Base-by-base conservation (phyloP, 768 basidiomycete genomes). In the Dentipellis fragilis region DNA sequence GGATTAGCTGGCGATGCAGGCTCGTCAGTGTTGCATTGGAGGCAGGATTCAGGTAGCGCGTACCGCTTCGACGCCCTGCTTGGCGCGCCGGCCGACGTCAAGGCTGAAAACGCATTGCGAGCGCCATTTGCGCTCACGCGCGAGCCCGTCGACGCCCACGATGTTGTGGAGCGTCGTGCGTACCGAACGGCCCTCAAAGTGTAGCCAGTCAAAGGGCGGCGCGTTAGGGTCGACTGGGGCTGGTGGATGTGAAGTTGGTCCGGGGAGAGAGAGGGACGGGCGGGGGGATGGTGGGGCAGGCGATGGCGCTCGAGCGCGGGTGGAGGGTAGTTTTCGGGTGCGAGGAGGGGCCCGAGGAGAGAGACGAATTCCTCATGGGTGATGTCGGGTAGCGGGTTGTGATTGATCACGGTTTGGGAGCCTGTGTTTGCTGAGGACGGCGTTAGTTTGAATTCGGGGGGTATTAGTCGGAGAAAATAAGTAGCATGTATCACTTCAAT, bases 281-380 rank as follows among this genome's bases (percentile, higher is more conserved):
- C 61, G 54, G 22, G 54, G 60, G 29, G 64, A 48, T n/a, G 54
- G 48, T 22, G 55, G 49, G 49, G 68, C 39, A 3, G 55, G 56
- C 29, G 64, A 54, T 39, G 51, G 51, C 1, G 54, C 46, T 36
- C 57, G 51, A 67, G 62, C 49, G 70, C 68, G 47, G 70, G 59
- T 58, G 73, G 71, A n/a, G 69, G 62, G 54, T 84, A 91, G 65
- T 90, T 90, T 67, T 90, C 89, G 10, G 89, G 88, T 0, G 83
- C 86, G 19, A 92, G 79, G 21, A 91, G 67, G n/a, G 89, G 89
- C 0, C 89, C 88, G 1, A 91, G 73, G 48, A 88, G 71, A 3
- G 84, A 78, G 40, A 93, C 83, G 62, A 92, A 91, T 63, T 93
- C 89, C 59, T 91, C 89, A 60, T 92, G 89, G 0, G 87, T 86